phyloP scores from a whole-genome alignment of 306 rosid species.

The Alnus rubra region DNA sequence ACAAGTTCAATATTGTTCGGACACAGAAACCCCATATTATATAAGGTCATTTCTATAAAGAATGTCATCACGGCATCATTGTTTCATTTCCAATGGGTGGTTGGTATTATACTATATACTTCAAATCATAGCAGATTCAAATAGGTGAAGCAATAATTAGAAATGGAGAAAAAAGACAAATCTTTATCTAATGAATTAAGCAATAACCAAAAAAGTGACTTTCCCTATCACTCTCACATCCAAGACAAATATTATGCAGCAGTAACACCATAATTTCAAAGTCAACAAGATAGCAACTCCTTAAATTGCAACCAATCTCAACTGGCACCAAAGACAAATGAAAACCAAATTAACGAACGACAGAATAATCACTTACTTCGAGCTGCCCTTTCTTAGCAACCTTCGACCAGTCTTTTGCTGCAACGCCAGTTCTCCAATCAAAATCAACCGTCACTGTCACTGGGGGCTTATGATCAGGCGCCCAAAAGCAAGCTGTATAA shows the following conservation, averaged over 20 bases:
- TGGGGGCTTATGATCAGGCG: slow-evolving; percentile 44
- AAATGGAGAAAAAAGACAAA: neutral
- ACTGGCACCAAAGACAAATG: neutral
- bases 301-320: neutral
- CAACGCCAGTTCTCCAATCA: slow-evolving; percentile 88
- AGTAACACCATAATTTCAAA: neutral
- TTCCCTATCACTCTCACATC: neutral
- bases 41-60: no score
- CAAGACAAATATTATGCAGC: neutral
- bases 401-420: slow-evolving; percentile 87
- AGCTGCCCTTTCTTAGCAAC: slow-evolving; percentile 93
- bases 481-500: slow-evolving; percentile 75
- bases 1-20: no score
- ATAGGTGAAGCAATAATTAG: neutral
- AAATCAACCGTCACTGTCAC: slow-evolving; percentile 54
- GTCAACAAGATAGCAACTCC: neutral
- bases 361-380: slow-evolving; percentile 55
- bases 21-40: no score
- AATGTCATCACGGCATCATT: no score
- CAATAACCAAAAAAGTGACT: neutral
- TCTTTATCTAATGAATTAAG: neutral
- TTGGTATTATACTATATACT: no score
- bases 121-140: neutral
- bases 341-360: slow-evolving; percentile 17
- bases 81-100: no score